Percentiles rank a stretch among this genome's conserved stretches.
These are phyloP conservation scores for Suillus tomentosus DNA, from an alignment of 768 basidiomycete species.

Conservation along the genomic window DNA sequence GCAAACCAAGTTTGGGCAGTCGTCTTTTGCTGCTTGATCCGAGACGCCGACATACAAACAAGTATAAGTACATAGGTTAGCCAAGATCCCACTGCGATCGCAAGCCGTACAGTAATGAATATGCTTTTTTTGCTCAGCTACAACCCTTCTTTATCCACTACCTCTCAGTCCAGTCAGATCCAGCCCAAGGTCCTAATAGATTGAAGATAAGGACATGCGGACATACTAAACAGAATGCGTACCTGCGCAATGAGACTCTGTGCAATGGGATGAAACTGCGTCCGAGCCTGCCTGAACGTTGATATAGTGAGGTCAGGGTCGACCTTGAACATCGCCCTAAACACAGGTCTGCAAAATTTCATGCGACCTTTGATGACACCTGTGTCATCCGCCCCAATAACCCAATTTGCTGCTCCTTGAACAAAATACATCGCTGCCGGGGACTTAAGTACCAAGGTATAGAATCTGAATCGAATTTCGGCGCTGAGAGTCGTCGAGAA, in stretches of 20 bases:
- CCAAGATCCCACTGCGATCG: not conserved
- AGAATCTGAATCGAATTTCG: constrained; percentile 56
- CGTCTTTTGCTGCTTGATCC: not conserved
- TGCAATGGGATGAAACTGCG: constrained; percentile 53
- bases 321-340: constrained; percentile 41
- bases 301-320: constrained; percentile 37
- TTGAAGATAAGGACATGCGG: not conserved
- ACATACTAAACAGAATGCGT: constrained; percentile 11
- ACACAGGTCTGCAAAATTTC: constrained; percentile 56
- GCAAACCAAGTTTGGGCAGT: not conserved
- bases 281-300: constrained; percentile 36
- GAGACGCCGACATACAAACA: not conserved
- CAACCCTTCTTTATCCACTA: not conserved
- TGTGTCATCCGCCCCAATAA: constrained; percentile 41
- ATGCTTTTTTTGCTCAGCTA: not conserved
- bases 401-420: constrained; percentile 46
- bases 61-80: not conserved
- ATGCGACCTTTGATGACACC: constrained; percentile 51
- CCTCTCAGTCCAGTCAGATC: not conserved
- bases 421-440: constrained; percentile 34
- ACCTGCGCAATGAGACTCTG: constrained; percentile 52
- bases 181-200: constrained; percentile 28
- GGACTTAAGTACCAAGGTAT: constrained; percentile 47
- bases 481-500: constrained; percentile 46
- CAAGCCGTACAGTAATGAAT: not conserved